These are phyloP conservation scores for Debaryomyces tyrocola DNA, from an alignment of 805 yeast species.

Conservation along the genomic window DNA sequence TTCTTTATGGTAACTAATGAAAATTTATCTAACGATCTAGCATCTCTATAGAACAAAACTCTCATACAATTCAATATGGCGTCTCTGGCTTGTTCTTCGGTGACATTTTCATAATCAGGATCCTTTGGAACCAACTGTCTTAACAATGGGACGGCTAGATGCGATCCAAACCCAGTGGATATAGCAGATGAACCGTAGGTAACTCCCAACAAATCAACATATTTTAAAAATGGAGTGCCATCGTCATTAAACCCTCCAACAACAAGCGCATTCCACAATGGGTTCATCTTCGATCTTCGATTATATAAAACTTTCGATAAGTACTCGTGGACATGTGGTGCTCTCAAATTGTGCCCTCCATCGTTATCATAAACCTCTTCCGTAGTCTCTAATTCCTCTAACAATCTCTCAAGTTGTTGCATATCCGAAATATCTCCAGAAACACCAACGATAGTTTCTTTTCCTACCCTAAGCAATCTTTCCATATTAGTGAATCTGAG, in stretches of 20 bases:
- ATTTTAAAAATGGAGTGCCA: slow-evolving; percentile 66
- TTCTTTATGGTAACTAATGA: slow-evolving; percentile 74
- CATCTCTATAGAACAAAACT: slow-evolving; percentile 93
- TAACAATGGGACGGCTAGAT: slow-evolving; percentile 88
- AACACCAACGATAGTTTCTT: slow-evolving; percentile 84
- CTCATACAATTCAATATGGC: slow-evolving; percentile 88
- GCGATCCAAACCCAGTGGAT: slow-evolving; percentile 96
- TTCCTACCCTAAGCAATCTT: slow-evolving; percentile 81
- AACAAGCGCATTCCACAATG: slow-evolving; percentile 90
- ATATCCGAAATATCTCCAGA: slow-evolving; percentile 95
- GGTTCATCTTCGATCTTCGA: slow-evolving; percentile 91
- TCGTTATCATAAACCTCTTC: slow-evolving; percentile 79
- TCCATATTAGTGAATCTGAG: slow-evolving; percentile 84
- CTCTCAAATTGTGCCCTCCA: slow-evolving; percentile 59
- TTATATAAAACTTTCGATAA: slow-evolving; percentile 79
- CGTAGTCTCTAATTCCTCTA: slow-evolving; percentile 71
- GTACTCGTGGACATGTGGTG: slow-evolving; percentile 88
- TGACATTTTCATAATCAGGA: slow-evolving; percentile 66
- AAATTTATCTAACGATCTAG: slow-evolving; percentile 86
- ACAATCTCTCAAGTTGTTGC: slow-evolving; percentile 73
- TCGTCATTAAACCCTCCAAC: slow-evolving; percentile 86
- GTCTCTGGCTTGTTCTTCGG: slow-evolving; percentile 72
- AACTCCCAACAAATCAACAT: slow-evolving; percentile 90
- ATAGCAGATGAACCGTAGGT: slow-evolving; percentile 83
- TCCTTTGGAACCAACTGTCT: slow-evolving; percentile 82